Evolutionary conservation across 2,329 filamentous ascomycete species (phyloP).

Genomic region (Fusarium papillatum): DNA sequence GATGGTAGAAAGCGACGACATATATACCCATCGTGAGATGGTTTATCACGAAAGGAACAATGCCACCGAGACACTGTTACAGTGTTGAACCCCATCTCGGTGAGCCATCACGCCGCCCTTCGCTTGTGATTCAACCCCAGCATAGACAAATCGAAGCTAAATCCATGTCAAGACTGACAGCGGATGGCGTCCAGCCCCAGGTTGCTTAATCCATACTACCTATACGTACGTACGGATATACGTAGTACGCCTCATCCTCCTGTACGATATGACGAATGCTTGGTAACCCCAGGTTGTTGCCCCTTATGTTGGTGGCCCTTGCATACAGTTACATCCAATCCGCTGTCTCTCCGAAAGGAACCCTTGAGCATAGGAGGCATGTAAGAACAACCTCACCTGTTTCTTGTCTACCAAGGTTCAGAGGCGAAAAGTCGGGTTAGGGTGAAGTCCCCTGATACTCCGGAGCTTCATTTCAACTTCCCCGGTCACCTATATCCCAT

Average conservation of each 20-base stretch:
- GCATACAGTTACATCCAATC: neutral
- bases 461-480: neutral
- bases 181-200: neutral
- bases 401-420: neutral
- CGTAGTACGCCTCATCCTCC: neutral
- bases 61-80: neutral
- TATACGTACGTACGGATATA: neutral
- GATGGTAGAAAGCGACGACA: neutral
- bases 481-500: neutral
- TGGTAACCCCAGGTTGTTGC: neutral
- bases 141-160: neutral
- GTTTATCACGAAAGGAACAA: neutral
- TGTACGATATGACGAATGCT: neutral
- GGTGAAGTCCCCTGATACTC: neutral
- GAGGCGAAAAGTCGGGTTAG: neutral
- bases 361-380: neutral
- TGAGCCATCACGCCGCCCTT: neutral
- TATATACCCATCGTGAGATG: neutral
- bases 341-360: neutral
- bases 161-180: neutral
- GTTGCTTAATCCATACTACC: neutral
- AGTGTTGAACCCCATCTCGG: neutral
- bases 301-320: conserved; percentile 4
- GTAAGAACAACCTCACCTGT: neutral
- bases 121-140: neutral